phyloP scores from a whole-genome alignment of 805 yeast genomes.

The Peterozyma xylosa region DNA sequence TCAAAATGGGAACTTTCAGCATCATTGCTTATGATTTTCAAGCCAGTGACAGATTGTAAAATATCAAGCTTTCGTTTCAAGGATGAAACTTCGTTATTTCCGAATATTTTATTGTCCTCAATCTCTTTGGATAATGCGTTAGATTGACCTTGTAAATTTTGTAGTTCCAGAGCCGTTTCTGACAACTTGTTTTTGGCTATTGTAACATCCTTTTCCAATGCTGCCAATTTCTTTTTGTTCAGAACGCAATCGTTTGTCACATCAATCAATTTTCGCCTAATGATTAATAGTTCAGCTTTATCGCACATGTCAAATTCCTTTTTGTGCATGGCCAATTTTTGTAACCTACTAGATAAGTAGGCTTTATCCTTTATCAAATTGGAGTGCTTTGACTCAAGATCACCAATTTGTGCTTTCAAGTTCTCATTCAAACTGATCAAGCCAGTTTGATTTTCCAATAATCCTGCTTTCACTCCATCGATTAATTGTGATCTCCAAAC shows the following conservation, averaged over 20 bases:
- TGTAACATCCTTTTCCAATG: conserved; percentile 9
- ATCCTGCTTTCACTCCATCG: conserved; percentile 31
- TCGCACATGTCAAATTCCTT: conserved; percentile 12
- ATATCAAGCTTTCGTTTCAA: conserved; percentile 10
- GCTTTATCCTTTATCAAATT: conserved; percentile 10
- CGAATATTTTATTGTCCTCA: conserved; percentile 6
- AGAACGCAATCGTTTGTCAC: conserved; percentile 1
- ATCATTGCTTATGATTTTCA: neutral
- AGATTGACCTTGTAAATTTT: conserved; percentile 2
- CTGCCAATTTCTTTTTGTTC: conserved; percentile 3
- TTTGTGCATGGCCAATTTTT: conserved; percentile 10
- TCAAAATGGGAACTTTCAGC: too few species aligned
- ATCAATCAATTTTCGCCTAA: conserved; percentile 9
- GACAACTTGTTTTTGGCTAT: conserved; percentile 7
- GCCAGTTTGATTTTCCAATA: conserved; percentile 14
- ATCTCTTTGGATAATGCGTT: conserved; percentile 3
- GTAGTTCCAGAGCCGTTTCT: conserved; percentile 1
- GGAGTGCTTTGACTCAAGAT: conserved; percentile 4
- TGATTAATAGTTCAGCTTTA: conserved; percentile 8
- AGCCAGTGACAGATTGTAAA: conserved; percentile 3
- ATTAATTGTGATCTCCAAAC: conserved; percentile 52
- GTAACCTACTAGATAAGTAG: conserved; percentile 8
- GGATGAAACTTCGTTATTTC: conserved; percentile 7
- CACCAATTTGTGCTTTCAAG: conserved; percentile 11
- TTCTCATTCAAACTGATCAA: conserved; percentile 14